Conservation (phyloP, 2,329 filamentous ascomycete species). For the Fusarium chlamydosporum region DNA sequence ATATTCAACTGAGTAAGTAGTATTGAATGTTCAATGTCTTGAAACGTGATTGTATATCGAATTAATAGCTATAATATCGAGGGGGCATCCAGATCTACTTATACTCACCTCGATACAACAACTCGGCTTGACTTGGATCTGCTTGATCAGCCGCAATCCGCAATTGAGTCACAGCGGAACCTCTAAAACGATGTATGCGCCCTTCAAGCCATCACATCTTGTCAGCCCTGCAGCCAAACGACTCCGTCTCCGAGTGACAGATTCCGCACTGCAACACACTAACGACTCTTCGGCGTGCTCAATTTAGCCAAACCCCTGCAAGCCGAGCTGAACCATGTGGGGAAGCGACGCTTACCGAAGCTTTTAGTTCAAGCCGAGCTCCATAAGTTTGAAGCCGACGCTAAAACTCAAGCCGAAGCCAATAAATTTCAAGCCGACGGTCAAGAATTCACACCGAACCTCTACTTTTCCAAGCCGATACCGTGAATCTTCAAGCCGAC, state of each 20-base stretch:
- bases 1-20: not conserved
- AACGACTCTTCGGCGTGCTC: slow-evolving; percentile 18
- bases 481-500: slow-evolving; percentile 3
- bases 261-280: slow-evolving; percentile 20
- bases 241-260: slow-evolving; percentile 42
- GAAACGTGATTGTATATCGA: slow-evolving; percentile 11
- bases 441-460: too few relatives aligned
- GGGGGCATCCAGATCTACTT: slow-evolving; percentile 34
- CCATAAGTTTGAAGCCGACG: slow-evolving; percentile 1
- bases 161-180: slow-evolving; percentile 45
- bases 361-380: slow-evolving; percentile 8
- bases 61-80: slow-evolving; percentile 3
- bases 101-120: slow-evolving; percentile 9
- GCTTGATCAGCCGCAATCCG: not conserved
- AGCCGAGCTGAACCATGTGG: slow-evolving; percentile 41
- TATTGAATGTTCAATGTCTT: slow-evolving; percentile 14
- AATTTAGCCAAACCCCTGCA: slow-evolving; percentile 25
- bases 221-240: slow-evolving; percentile 41
- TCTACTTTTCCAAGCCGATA: slow-evolving; percentile 3
- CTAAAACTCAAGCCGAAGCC: slow-evolving; percentile 2
- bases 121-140: slow-evolving; percentile 4
- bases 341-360: not conserved
- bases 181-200: slow-evolving; percentile 30
- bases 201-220: slow-evolving; percentile 9
- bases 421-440: slow-evolving; percentile 19